Base-by-base conservation (phyloP, 202 grass and related monocot genomes). In the Hordeum pubiflorum region DNA sequence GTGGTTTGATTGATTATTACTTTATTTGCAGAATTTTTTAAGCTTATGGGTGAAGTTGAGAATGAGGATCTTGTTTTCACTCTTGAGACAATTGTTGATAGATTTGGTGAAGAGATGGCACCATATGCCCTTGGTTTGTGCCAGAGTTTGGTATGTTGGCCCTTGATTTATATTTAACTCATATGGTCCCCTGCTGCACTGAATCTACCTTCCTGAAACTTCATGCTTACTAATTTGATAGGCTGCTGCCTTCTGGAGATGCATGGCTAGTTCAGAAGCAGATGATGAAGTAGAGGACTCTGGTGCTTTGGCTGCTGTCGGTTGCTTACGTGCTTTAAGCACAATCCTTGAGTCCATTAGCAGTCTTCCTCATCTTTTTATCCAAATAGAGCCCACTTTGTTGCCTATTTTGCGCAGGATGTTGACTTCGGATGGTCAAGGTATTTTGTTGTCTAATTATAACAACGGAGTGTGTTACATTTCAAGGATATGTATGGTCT, bases 51-150 rank as follows among this genome's bases (percentile, higher is more conserved):
- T 67, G 90, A 97, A 80, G 88, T 97, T 85, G 90, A 97, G 76
- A 97, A 97, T 85, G 93, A 97, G 62, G 93, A 97, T 48, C 90
- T 97, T 77, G 90, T 91, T 38, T 97, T 93, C 65, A 97, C 93
- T 32, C 90, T 97, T 61, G 93, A 97, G 69, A 97, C 93, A 27
- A 93, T 97, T 81, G 90, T 97, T 26, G 90, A 91, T 75, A 97
- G 85, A 85, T 97, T 97, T 89, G 93, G 93, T 77, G 90, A 97
- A 93, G 93, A 97, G 75, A 97, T 97, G 93, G 93, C 93, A 78
- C 90, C 93, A 15, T 97, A 93, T 84, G 93, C 93, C 39, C 83
- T 97, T 91, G 93, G 93, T 32, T 78, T 97, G 80, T 97, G 93
- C 72, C 90, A 97, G 79, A 97, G 91, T 85, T 85, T 97, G 88